Conservation (phyloP, 805 yeast species). For the Ogataea populi-albae region DNA sequence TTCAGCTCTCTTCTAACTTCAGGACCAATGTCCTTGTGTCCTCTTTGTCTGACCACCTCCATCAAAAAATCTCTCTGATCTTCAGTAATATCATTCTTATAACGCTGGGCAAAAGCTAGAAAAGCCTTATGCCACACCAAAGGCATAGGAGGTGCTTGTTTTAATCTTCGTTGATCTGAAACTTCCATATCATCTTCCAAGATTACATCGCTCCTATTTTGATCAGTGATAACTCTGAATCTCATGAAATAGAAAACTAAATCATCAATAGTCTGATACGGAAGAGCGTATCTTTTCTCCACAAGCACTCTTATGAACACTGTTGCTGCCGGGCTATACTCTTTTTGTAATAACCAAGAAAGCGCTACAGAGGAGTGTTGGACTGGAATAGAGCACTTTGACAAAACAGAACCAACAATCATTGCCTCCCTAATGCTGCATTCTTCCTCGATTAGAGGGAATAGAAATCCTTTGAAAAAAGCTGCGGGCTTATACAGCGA, state of each 20-base stretch:
- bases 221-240: constrained; percentile 63
- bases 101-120: constrained; percentile 90
- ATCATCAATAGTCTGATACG: constrained; percentile 94
- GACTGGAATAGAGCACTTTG: constrained; percentile 89
- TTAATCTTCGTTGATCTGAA: constrained; percentile 30
- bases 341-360: constrained; percentile 75
- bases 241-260: constrained; percentile 91
- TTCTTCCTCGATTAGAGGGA: constrained; percentile 85
- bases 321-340: constrained; percentile 84
- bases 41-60: constrained; percentile 87
- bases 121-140: constrained; percentile 98
- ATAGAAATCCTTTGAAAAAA: constrained; percentile 91
- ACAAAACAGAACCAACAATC: constrained; percentile 86
- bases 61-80: constrained; percentile 94
- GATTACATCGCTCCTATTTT: constrained; percentile 22
- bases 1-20: constrained; percentile 90
- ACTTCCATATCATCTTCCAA: constrained; percentile 25
- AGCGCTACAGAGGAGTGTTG: constrained; percentile 96
- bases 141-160: constrained; percentile 63
- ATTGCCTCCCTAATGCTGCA: constrained; percentile 93
- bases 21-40: constrained; percentile 85
- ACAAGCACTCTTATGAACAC: constrained; percentile 85
- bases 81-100: constrained; percentile 96
- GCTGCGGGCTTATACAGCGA: constrained; percentile 96
- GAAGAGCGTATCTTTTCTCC: constrained; percentile 94